A percentile compares a stretch with the other conserved stretches of the same genome.
phyloP scores from a whole-genome alignment of 2,329 filamentous ascomycete species.

The Pseudogymnoascus sp. region DNA sequence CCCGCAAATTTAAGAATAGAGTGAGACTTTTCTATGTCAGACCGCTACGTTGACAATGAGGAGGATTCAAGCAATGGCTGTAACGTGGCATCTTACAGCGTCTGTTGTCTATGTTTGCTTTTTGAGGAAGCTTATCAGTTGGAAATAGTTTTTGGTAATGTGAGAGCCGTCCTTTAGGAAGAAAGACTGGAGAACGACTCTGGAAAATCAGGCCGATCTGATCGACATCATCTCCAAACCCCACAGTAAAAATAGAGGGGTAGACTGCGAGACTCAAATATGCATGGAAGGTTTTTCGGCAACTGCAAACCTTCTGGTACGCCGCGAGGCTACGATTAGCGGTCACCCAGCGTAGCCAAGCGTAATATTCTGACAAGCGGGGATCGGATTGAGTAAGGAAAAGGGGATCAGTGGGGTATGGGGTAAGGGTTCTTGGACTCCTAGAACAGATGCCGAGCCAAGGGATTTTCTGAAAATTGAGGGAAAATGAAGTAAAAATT shows the following conservation, averaged over 20 bases:
- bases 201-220: not conserved
- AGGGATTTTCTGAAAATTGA: not conserved
- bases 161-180: not conserved
- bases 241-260: not conserved
- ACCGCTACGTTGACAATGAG: not conserved
- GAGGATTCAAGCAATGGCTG: not conserved
- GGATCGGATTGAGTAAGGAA: not conserved
- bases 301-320: not conserved
- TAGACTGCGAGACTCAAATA: not conserved
- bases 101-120: not conserved
- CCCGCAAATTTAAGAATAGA: not conserved
- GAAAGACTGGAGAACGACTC: no score
- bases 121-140: not conserved
- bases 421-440: not conserved
- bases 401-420: slow-evolving; percentile 2
- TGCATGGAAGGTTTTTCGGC: not conserved
- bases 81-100: not conserved
- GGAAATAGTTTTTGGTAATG: not conserved
- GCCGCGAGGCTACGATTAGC: not conserved
- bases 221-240: not conserved
- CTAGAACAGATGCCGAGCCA: not conserved
- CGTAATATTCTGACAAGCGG: not conserved
- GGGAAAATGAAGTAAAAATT: not conserved
- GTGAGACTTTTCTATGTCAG: not conserved
- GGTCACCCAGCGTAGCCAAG: not conserved